Evolutionary conservation across 768 basidiomycete genomes (phyloP), one percentile per base, ranked within the genome.

Genomic region (Tricholoma terreum): DNA sequence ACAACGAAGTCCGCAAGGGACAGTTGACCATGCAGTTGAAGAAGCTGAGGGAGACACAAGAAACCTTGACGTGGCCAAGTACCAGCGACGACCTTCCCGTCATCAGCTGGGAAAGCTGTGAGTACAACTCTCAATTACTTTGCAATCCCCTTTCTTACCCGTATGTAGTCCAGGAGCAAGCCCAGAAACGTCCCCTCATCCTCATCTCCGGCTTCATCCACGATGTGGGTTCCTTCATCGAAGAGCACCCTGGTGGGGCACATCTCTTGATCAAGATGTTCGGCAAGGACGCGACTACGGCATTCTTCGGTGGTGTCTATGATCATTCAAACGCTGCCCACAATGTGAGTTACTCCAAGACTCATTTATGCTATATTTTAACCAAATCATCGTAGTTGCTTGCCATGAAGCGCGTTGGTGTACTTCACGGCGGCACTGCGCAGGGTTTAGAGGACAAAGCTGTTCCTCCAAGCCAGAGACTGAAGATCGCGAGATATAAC

Each of bases 11-110:
- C 35, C 73, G 85, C 81, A 98, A 97, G 75, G 94, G 94, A 33
- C 87, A 94, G 68, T 82, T 95, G 45, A 95, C 94, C 30, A 95
- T 98, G 93, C 81, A 95, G 68, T 80, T 98, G 53, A 95, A 95
- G 78, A 87, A 87, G 63, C 80, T 97, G 34, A 84, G 88, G 53
- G 82, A 82, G 68, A 85, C 86, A 11, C 89, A 92, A 65, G 91
- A 94, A 33, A 75, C 71, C 15, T 78, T 98, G 35, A 69, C 73
- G 21, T 97, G 94, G 94, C 94, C 94, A 2, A 82, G 79, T 14
- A 85, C 90, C 53, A 83, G 75, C 57, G 84, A 82, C 52, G 83
- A 93, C 57, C 76, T 98, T 22, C 90, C 90, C 3, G 80, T 97
- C 54, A 83, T 95, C 64, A 83, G 77, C 54, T 96, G 93, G 92